Base-by-base conservation (phyloP, 139 green algal genomes). In the Picochlorum sp. region DNA sequence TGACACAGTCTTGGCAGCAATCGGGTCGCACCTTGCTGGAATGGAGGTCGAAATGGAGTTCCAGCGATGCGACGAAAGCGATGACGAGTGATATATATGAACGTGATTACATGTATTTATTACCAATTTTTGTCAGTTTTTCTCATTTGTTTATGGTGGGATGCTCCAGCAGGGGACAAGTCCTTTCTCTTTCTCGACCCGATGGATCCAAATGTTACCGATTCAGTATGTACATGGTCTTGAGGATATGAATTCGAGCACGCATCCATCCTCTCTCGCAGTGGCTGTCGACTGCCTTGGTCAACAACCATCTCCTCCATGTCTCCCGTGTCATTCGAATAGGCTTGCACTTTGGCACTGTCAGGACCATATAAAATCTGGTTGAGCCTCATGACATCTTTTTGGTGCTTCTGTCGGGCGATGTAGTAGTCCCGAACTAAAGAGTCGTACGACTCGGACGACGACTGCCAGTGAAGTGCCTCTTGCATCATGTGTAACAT, bases 1-100 rank as follows among this genome's bases (percentile, higher is more conserved):
- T 24, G 21, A 66, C 8, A 77, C 67, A 10, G 59, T 78, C 8
- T 70, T 78, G 66, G 71, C 71, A 6, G 66, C 71, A n/a, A 76
- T 79, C 11, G 47, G 66, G 18, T 50, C n/a, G 3, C 45, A 66
- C 23, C 63, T 41, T 9, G 18, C 61, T 11, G 49, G 54, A 2
- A 13, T 50, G 5, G 13, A 20, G 11, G 72, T 79, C 10, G 18
- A 37, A 30, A 52, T 79, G 15, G 72, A 79, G 34, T 75, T 79
- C 38, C 72, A 79, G 57, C 30, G 58, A 20, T 79, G 72, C 62
- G 6, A 62, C 20, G 52, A 60, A 20, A 77, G 72, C 62, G 6
- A 62, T 20, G 52, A 60, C 8, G 14, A 24, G 10, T 32, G 13
- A 32, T 59, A 18, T 32, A 32, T 24, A 23, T 47, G 16, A 62